These are phyloP conservation scores for Nakaseomyces bracarensis DNA, from an alignment of 1,139 yeast genomes.

Conservation along the genomic window DNA sequence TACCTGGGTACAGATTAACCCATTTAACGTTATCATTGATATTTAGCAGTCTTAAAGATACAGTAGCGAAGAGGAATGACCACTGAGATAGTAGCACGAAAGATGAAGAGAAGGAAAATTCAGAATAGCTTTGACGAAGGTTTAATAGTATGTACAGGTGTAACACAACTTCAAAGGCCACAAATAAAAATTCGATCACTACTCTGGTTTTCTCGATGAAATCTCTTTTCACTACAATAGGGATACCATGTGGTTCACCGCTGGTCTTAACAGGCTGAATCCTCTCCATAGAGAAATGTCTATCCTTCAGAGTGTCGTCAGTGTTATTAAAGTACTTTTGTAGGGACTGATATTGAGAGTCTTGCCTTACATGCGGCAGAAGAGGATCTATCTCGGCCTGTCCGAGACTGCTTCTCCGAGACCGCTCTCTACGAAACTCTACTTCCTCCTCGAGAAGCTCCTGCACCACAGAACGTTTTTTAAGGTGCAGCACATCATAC, in stretches of 20 bases:
- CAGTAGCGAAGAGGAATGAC: conserved; percentile 3
- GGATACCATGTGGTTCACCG: conserved; percentile 20
- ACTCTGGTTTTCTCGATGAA: conserved; percentile 46
- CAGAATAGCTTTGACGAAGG: conserved; percentile 34
- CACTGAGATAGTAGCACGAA: conserved; percentile 31
- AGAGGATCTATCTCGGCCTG: conserved; percentile 16
- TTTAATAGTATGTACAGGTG: conserved; percentile 37
- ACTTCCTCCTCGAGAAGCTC: conserved; percentile 9
- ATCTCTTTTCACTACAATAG: conserved; percentile 37
- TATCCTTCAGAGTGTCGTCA: conserved; percentile 16
- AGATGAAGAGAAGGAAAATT: conserved; percentile 28
- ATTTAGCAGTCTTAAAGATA: conserved; percentile 32
- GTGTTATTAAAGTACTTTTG: conserved; percentile 4
- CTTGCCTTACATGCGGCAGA: conserved; percentile 9
- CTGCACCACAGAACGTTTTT: conserved; percentile 10
- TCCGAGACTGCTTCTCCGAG: neutral
- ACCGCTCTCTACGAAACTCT: neutral
- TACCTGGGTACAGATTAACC: conserved; percentile 27
- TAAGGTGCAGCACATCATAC: conserved; percentile 11
- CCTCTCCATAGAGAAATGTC: conserved; percentile 22
- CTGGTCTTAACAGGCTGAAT: conserved; percentile 16
- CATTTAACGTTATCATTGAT: conserved; percentile 34
- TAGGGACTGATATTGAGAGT: conserved; percentile 3
- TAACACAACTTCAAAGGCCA: conserved; percentile 38
- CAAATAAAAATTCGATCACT: conserved; percentile 41